A percentile compares a stretch with the other conserved stretches of the same genome.
phyloP scores from a whole-genome alignment of 129 eudicot species.

The Flaveria ramosissima region DNA sequence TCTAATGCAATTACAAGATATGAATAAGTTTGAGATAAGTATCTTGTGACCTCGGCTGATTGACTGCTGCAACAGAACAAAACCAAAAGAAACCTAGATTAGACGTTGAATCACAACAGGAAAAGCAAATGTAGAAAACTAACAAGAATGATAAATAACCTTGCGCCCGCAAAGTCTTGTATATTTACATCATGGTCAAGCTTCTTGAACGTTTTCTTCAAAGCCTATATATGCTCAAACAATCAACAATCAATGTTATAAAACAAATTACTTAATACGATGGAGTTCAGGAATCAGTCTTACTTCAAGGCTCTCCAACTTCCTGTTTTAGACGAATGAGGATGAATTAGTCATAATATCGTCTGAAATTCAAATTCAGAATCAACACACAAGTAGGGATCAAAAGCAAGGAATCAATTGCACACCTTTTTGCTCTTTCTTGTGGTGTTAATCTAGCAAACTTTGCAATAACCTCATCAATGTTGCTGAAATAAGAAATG shows the following conservation, averaged over 20 bases:
- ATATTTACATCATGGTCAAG: slow-evolving; percentile 88
- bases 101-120: slow-evolving; percentile 5
- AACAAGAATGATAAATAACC: slow-evolving; percentile 47
- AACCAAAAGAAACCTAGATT: slow-evolving; percentile 18
- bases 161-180: slow-evolving; percentile 73
- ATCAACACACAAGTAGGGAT: not conserved
- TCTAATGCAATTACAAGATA: slow-evolving; percentile 17
- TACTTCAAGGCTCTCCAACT: slow-evolving; percentile 98
- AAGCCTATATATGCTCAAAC: slow-evolving; percentile 51
- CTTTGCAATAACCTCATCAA: slow-evolving; percentile 84
- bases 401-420: not conserved
- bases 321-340: slow-evolving; percentile 54
- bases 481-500: slow-evolving; percentile 49
- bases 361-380: not conserved
- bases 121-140: not conserved
- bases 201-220: slow-evolving; percentile 91
- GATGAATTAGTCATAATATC: slow-evolving; percentile 15
- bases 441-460: slow-evolving; percentile 82
- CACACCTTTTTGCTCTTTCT: slow-evolving; percentile 85
- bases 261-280: slow-evolving; percentile 7
- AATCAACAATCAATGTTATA: slow-evolving; percentile 10
- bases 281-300: slow-evolving; percentile 24
- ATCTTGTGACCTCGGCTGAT: slow-evolving; percentile 70
- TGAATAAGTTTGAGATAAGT: slow-evolving; percentile 18
- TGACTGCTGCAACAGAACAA: slow-evolving; percentile 65